Conservation (phyloP, 2,329 filamentous ascomycete genomes). For the Tolypocladium amazonense region DNA sequence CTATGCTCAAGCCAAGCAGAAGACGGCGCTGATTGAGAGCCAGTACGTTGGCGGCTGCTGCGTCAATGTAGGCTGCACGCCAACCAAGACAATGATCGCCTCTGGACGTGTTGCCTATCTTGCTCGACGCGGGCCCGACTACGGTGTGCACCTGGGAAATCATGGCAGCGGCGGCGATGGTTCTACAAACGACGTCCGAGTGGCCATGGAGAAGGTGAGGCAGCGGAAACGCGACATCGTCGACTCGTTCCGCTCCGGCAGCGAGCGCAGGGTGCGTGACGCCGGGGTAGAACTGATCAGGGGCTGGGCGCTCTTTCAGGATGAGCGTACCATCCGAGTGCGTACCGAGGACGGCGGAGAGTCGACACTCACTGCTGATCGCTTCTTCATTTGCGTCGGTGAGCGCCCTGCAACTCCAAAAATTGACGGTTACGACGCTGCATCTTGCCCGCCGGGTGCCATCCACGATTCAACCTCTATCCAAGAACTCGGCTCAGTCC, state of each 20-base stretch:
- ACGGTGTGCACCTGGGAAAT: slow-evolving; percentile 28
- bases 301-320: slow-evolving; percentile 33
- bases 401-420: slow-evolving; percentile 28
- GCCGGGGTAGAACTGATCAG: slow-evolving; percentile 33
- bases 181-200: slow-evolving; percentile 11
- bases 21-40: slow-evolving; percentile 36
- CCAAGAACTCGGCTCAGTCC: slow-evolving; percentile 33
- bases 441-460: not conserved
- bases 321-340: slow-evolving; percentile 26
- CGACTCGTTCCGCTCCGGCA: slow-evolving; percentile 34
- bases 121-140: slow-evolving; percentile 27
- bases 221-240: slow-evolving; percentile 45
- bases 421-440: slow-evolving; percentile 22
- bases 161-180: not conserved
- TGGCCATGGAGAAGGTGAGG: slow-evolving; percentile 38
- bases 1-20: slow-evolving; percentile 31
- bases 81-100: slow-evolving; percentile 46
- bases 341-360: slow-evolving; percentile 17
- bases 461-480: slow-evolving; percentile 36
- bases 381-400: slow-evolving; percentile 36
- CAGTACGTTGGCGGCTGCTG: slow-evolving; percentile 40
- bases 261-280: slow-evolving; percentile 27
- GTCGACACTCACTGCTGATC: slow-evolving; percentile 23
- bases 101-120: slow-evolving; percentile 39
- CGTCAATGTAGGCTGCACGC: slow-evolving; percentile 45